Base-by-base conservation (phyloP, 352 stramenopile species). In the Globisporangium cystogenes region DNA sequence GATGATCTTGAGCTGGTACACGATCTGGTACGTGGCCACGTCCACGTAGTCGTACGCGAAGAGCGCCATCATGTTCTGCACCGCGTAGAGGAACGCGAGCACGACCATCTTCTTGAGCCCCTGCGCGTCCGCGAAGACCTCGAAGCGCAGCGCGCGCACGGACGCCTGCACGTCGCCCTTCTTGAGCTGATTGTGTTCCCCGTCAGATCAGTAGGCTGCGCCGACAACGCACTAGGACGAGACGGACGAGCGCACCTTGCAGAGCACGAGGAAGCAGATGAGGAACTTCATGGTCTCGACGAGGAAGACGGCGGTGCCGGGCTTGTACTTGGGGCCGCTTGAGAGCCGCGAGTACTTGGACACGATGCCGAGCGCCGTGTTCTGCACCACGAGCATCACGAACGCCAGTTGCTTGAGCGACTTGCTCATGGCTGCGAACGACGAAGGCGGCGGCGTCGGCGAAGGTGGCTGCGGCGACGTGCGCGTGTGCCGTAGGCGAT, bases 1-100 rank as follows among this genome's bases (percentile, higher is more conserved):
- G 62, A 95, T 90, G 71, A 95, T 93, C 76, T 95, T 95, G 55
- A 93, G 81, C 67, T 95, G 85, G 65, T 93, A 95, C 47, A 95
- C 82, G 57, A 95, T 92, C 73, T 95, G 82, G 63, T 93, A 95
- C 64, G 84, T 95, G 50, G 84, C 82, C 20, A 95, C 82, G 61
- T 95, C 84, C 37, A 95, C 80, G 65, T 93, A 92, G 61, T 95
- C 84, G 60, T 93, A 95, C 41, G 84, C 82, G 8, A 95, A 74
- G 4, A 95, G 74, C 56, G 84, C 81, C 61, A 90, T 82, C 60
- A 92, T 90, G 65, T 95, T 95, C 53, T 95, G 84, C 56, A 92
- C 60, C 7, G 84, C 84, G 53, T 95, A 95, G 15, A 95, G 72
- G 48, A 93, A 86, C 48, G 84, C 84, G 36, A 95, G 74, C 48